Evolutionary conservation across 768 basidiomycete species (phyloP).

Genomic region (Rhizopogon salebrosus): DNA sequence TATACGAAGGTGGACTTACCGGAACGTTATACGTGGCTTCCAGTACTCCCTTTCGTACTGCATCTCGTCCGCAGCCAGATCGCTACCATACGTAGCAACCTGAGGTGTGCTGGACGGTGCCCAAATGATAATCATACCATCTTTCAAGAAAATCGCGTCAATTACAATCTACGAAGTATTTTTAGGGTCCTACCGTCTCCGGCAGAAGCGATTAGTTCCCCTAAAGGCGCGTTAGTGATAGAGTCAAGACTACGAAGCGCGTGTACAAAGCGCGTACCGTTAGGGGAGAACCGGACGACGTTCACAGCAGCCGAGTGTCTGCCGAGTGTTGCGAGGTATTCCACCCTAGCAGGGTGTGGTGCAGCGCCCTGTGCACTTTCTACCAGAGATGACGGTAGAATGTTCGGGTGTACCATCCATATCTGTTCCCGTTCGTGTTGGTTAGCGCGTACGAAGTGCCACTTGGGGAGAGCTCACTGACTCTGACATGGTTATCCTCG

Average conservation of each 20-base stretch:
- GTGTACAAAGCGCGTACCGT: conserved; percentile 48
- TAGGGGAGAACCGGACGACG: conserved; percentile 93
- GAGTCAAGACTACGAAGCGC: background rate
- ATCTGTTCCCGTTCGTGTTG: conserved; percentile 42
- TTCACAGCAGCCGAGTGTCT: conserved; percentile 95
- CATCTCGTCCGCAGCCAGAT: conserved; percentile 69
- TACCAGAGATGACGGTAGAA: conserved; percentile 58
- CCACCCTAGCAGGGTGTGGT: conserved; percentile 76
- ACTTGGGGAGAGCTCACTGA: conserved; percentile 39
- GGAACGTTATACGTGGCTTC: conserved; percentile 82
- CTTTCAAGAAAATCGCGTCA: conserved; percentile 33
- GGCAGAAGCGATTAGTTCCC: conserved; percentile 90
- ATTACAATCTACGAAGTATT: conserved; percentile 5
- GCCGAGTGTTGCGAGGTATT: conserved; percentile 91
- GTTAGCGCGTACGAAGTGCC: conserved; percentile 7
- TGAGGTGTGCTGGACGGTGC: conserved; percentile 73
- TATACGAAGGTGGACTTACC: conserved; percentile 39
- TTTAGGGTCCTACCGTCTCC: conserved; percentile 75
- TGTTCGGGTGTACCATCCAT: conserved; percentile 94
- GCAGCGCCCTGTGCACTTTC: conserved; percentile 29
- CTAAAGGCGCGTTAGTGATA: conserved; percentile 32
- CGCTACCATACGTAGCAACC: conserved; percentile 74
- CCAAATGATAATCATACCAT: conserved; percentile 98
- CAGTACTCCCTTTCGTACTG: conserved; percentile 94
- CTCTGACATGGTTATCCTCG: conserved; percentile 95